These are phyloP conservation scores for Diaporthe citriasiana DNA, from an alignment of 2,329 filamentous ascomycete species.

Conservation along the genomic window DNA sequence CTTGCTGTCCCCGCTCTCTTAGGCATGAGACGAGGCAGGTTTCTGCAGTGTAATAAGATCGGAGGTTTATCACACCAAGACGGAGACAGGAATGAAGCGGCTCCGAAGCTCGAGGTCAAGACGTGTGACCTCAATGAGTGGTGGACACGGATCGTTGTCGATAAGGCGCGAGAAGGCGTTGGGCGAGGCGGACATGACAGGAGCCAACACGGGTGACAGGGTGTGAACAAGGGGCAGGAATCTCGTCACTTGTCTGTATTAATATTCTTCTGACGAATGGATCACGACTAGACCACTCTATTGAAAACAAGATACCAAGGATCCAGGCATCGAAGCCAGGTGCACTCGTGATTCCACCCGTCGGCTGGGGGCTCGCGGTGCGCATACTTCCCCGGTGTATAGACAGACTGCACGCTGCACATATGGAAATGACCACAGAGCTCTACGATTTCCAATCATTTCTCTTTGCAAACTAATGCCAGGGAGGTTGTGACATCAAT, in stretches of 20 bases:
- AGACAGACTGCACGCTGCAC: neutral
- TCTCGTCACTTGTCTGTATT: conserved; percentile 38
- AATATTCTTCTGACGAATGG: conserved; percentile 29
- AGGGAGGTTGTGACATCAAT: too few relatives aligned
- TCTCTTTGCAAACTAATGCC: neutral
- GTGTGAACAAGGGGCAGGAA: neutral
- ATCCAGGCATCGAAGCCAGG: neutral
- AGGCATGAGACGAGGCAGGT: conserved; percentile 48
- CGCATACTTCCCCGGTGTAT: neutral
- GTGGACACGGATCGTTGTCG: conserved; percentile 31
- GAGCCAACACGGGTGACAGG: conserved; percentile 7
- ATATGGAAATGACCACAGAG: neutral
- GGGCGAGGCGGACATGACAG: conserved; percentile 19
- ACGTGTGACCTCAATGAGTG: neutral
- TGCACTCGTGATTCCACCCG: neutral
- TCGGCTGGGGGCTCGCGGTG: neutral
- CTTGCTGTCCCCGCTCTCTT: conserved; percentile 67
- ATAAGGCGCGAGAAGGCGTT: conserved; percentile 35
- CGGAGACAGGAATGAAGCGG: neutral
- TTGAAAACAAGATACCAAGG: conserved; percentile 33
- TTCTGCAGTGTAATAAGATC: conserved; percentile 17
- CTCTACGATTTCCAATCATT: neutral
- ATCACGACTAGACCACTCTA: conserved; percentile 34
- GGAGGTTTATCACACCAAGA: neutral
- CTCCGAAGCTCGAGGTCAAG: neutral